phyloP scores from a whole-genome alignment of 2,329 filamentous ascomycete genomes.

The Zasmidium cellare region DNA sequence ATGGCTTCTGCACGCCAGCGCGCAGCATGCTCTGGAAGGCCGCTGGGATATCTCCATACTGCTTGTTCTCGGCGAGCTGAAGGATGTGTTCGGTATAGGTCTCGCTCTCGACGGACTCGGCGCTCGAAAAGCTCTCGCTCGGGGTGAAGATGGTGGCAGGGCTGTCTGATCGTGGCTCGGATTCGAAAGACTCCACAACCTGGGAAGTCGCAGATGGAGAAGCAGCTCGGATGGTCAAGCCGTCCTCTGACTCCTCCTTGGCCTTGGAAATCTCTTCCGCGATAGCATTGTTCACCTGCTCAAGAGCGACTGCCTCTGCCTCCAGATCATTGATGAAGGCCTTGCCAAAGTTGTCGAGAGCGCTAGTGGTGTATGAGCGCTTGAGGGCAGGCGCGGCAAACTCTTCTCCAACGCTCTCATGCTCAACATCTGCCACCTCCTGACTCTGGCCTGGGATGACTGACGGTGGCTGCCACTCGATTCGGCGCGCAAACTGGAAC shows the following conservation, averaged over 20 bases:
- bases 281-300: conserved; percentile 82
- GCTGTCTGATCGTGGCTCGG: conserved; percentile 22
- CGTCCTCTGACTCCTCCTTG: conserved; percentile 50
- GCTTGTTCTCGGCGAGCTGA: conserved; percentile 67
- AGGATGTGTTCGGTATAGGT: conserved; percentile 77
- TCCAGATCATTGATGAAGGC: conserved; percentile 48
- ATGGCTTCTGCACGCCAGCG: conserved; percentile 76
- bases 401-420: conserved; percentile 31
- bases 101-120: conserved; percentile 63
- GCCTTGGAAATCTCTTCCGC: conserved; percentile 71
- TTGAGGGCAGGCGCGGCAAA: conserved; percentile 37
- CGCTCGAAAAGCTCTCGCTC: conserved; percentile 43
- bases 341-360: conserved; percentile 62
- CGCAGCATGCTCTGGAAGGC: conserved; percentile 89
- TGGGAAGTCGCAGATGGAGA: conserved; percentile 18
- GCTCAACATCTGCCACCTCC: conserved; percentile 39
- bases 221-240: conserved; percentile 20
- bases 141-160: conserved; percentile 30
- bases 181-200: conserved; percentile 15
- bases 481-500: conserved; percentile 82
- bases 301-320: conserved; percentile 60
- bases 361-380: conserved; percentile 55
- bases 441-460: conserved; percentile 39
- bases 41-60: conserved; percentile 84
- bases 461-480: conserved; percentile 75